Base-by-base conservation (phyloP, 805 yeast genomes). In the Kodamaea kaohsiungensis region DNA sequence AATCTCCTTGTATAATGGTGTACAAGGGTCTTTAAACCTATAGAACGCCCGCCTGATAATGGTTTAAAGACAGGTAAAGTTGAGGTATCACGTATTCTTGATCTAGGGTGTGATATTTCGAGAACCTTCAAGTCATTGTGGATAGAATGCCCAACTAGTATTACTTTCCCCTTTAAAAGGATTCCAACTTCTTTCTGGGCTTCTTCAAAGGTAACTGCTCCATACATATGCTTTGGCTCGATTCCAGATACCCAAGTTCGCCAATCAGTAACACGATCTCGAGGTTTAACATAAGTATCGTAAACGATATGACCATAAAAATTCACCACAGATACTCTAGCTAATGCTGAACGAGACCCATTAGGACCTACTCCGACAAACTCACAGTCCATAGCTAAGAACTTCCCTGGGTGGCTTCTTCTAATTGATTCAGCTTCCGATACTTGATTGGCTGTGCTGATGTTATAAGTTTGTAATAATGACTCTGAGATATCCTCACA, bases 231-330 rank as follows among this genome's bases (percentile, higher is more conserved):
- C 2, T 71, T 68, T 0, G 96, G 90, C 2, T 85, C 76, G 2
- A 92, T 82, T 22, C 98, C 98, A 68, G 93, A 86, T 17, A 91
- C 96, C 88, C 91, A 85, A 0, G 98, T 92, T 68, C 98, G 79
- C 92, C 95, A 92, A 63, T 92, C 96, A 0, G 92, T 86, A 1
- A 92, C 96, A 52, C 72, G 75, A 61, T 87, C 91, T 33, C 75
- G 70, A 1, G 97, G 97, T 59, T 76, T 77, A 3, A 92, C 97
- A 71, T 78, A 92, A 39, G 79, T 73, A 68, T 92, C 98, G 56
- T 86, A 75, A 0, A 92, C 65, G 0, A 83, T 77, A 58, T 82
- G 81, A 0, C 98, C 97, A 63, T 82, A 86, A 66, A 78, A 90
- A 65, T 92, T 91, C 2, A 92, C 97, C 10, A 92, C 73, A 0